These are phyloP conservation scores for Oropetium thomaeum DNA, from an alignment of 176 grass and related monocot species.

Conservation along the genomic window DNA sequence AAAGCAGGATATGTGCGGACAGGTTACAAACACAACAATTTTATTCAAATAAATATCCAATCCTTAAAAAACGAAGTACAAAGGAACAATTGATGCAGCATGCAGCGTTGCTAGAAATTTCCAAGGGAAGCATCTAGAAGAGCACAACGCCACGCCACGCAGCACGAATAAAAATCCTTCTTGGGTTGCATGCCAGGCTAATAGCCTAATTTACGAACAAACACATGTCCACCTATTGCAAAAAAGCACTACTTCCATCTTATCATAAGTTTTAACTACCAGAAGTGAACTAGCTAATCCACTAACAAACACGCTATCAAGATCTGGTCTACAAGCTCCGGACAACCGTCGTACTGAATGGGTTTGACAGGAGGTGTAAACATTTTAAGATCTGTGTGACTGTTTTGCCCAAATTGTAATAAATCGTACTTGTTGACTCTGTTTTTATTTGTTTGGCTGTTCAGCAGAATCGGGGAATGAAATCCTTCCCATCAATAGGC, in stretches of 20 bases:
- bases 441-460: too few relatives aligned
- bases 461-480: too few relatives aligned
- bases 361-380: too few relatives aligned
- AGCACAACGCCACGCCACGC: not conserved
- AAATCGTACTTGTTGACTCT: too few relatives aligned
- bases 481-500: not conserved
- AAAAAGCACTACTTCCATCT: not conserved
- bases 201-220: not conserved
- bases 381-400: too few relatives aligned
- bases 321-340: not conserved
- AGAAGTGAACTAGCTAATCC: not conserved
- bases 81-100: not conserved
- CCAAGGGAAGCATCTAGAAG: not conserved
- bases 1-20: not conserved
- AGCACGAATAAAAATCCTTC: not conserved
- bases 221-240: not conserved
- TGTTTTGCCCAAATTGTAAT: too few relatives aligned
- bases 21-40: not conserved
- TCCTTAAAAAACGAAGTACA: not conserved
- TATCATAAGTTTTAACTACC: not conserved
- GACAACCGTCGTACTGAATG: not conserved
- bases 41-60: not conserved
- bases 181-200: too few relatives aligned
- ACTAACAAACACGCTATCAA: not conserved
- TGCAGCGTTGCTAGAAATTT: not conserved